These are phyloP conservation scores for Cardamine chenopodiifolia DNA, from an alignment of 345 rosid genomes.

Conservation along the genomic window DNA sequence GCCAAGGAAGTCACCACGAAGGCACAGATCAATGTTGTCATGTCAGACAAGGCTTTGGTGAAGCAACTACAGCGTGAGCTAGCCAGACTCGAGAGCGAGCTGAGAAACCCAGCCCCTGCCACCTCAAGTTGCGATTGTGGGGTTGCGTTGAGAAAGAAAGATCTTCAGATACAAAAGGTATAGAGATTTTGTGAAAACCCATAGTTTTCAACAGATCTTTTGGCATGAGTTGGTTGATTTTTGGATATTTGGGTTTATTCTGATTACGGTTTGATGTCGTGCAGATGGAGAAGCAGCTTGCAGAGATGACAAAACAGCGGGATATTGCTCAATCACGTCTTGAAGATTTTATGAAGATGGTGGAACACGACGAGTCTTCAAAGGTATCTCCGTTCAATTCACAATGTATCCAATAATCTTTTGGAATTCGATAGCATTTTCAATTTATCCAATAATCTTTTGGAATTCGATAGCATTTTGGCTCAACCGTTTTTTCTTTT, in stretches of 20 bases:
- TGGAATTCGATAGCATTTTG: neutral
- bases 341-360: constrained; percentile 69
- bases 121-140: constrained; percentile 62
- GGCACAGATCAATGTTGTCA: constrained; percentile 95
- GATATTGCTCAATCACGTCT: constrained; percentile 84
- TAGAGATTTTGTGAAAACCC: constrained; percentile 9
- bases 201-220: constrained; percentile 18
- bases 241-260: constrained; percentile 23
- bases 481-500: constrained; percentile 4
- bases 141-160: constrained; percentile 75
- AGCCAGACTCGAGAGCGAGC: constrained; percentile 91
- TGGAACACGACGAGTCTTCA: constrained; percentile 59
- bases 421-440: neutral
- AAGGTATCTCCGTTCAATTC: constrained; percentile 46
- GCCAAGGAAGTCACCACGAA: constrained; percentile 97
- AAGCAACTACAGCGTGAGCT: constrained; percentile 90
- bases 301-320: constrained; percentile 75
- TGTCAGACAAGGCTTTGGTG: constrained; percentile 98
- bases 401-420: constrained; percentile 20
- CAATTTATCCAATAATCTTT: constrained; percentile 17
- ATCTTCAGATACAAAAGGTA: constrained; percentile 93
- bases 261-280: constrained; percentile 31
- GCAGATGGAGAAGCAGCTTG: constrained; percentile 90
- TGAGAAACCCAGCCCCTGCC: constrained; percentile 68
- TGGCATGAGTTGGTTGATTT: constrained; percentile 21